Evolutionary conservation across 2,329 filamentous ascomycete genomes (phyloP).

Genomic region (Aureobasidium musti): DNA sequence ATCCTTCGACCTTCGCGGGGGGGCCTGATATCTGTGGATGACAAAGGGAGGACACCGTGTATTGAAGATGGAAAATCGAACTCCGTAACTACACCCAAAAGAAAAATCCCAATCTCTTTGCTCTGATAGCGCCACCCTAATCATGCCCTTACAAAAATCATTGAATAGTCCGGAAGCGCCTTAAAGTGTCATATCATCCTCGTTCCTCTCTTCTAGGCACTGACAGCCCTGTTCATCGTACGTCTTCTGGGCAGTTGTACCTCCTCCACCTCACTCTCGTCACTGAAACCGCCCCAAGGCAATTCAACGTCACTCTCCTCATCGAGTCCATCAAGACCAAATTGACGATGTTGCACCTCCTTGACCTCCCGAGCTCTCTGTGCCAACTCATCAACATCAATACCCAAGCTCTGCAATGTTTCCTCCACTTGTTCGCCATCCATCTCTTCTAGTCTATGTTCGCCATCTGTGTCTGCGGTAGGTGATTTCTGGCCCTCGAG

Average conservation of each 20-base stretch:
- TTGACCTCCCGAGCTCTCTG: conserved; percentile 14
- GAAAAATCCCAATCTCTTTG: neutral
- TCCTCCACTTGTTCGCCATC: conserved; percentile 46
- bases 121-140: neutral
- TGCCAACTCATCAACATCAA: conserved; percentile 41
- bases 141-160: neutral
- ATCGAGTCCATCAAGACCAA: conserved; percentile 33
- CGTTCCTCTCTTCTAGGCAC: neutral
- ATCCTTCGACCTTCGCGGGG: neutral
- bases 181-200: conserved; percentile 3
- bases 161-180: neutral
- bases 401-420: conserved; percentile 46
- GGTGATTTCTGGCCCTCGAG: conserved; percentile 70
- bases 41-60: neutral
- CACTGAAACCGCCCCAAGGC: conserved; percentile 30
- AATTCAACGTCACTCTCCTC: conserved; percentile 32
- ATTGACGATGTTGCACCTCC: neutral
- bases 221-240: conserved; percentile 2
- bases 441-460: conserved; percentile 33
- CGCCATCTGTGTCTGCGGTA: conserved; percentile 55
- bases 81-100: neutral
- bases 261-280: conserved; percentile 36
- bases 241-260: conserved; percentile 6
- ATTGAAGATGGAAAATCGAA: neutral
- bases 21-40: neutral